Conservation (phyloP, 768 basidiomycete genomes). For the Scleroderma citrinum region DNA sequence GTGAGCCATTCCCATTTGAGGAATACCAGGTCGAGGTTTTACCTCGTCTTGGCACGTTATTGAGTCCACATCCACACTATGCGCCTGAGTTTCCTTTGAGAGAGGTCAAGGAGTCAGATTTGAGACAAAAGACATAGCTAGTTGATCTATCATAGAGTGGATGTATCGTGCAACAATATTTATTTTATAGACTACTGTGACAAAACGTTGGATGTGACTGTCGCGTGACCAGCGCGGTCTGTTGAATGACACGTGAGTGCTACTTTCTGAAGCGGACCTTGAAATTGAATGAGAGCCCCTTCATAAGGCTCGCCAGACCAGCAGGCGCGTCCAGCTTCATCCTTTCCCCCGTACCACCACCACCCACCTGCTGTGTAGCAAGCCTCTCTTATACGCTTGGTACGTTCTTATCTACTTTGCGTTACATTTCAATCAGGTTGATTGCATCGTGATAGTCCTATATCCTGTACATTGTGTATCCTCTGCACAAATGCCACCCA, state of each 20-base stretch:
- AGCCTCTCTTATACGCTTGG: constrained; percentile 18
- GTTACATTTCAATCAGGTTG: constrained; percentile 8
- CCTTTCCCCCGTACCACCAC: constrained; percentile 29
- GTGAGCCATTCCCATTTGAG: constrained; percentile 69
- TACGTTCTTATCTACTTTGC: constrained; percentile 7
- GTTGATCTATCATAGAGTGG: neutral
- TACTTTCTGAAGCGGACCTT: constrained; percentile 26
- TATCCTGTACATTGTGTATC: constrained; percentile 29
- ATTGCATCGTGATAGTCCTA: constrained; percentile 16
- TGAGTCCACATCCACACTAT: constrained; percentile 54
- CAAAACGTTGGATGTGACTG: constrained; percentile 11
- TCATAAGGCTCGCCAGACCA: constrained; percentile 28
- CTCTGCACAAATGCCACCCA: constrained; percentile 30
- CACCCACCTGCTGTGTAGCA: constrained; percentile 1
- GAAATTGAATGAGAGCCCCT: constrained; percentile 26
- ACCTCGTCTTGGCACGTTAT: constrained; percentile 54
- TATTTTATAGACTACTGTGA: constrained; percentile 9
- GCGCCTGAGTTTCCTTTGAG: constrained; percentile 43
- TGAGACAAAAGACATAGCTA: neutral
- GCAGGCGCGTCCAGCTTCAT: constrained; percentile 20
- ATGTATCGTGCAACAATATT: constrained; percentile 6
- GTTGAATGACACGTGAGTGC: constrained; percentile 29
- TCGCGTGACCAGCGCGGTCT: constrained; percentile 32
- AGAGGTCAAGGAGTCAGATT: constrained; percentile 19
- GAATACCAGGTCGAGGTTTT: constrained; percentile 77